A percentile compares a stretch with the other conserved stretches of the same genome.
These are phyloP conservation scores for Excoecaria agallocha DNA, from an alignment of 345 rosid species.

Conservation along the genomic window DNA sequence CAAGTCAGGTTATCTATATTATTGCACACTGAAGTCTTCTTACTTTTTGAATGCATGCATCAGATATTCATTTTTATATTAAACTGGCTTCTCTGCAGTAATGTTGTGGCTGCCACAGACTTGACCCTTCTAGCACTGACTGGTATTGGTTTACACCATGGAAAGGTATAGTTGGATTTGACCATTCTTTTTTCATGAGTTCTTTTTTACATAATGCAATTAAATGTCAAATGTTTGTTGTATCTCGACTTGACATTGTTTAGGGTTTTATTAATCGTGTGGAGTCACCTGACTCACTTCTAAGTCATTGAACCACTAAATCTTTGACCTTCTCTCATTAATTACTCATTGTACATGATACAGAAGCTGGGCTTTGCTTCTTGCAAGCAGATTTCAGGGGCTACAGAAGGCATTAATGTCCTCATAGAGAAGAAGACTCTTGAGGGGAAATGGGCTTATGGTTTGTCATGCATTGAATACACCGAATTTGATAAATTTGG, in stretches of 20 bases:
- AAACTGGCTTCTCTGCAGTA: conserved; percentile 50
- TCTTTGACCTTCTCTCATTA: background rate
- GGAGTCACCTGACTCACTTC: conserved; percentile 3
- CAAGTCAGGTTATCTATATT: conserved; percentile 79
- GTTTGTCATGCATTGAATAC: conserved; percentile 90
- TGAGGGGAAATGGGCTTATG: conserved; percentile 90
- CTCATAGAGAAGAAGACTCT: conserved; percentile 75
- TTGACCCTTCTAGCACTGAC: conserved; percentile 86
- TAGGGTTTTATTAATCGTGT: background rate
- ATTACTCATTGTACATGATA: conserved; percentile 23
- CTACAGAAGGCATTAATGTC: conserved; percentile 86
- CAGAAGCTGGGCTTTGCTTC: conserved; percentile 96
- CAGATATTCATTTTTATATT: conserved; percentile 14
- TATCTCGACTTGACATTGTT: background rate
- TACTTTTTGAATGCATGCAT: background rate
- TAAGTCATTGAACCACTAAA: conserved; percentile 9
- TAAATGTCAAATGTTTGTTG: background rate
- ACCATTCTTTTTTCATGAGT: background rate
- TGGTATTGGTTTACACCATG: conserved; percentile 73
- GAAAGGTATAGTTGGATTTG: conserved; percentile 50
- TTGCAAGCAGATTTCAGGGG: conserved; percentile 73
- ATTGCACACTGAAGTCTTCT: conserved; percentile 3
- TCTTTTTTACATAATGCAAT: background rate
- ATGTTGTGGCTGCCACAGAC: conserved; percentile 91
- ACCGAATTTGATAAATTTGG: conserved; percentile 85